Evolutionary conservation across 2,329 filamentous ascomycete species (phyloP), one percentile per base, ranked within the genome.

Genomic region (Apiospora rasikravindrae): DNA sequence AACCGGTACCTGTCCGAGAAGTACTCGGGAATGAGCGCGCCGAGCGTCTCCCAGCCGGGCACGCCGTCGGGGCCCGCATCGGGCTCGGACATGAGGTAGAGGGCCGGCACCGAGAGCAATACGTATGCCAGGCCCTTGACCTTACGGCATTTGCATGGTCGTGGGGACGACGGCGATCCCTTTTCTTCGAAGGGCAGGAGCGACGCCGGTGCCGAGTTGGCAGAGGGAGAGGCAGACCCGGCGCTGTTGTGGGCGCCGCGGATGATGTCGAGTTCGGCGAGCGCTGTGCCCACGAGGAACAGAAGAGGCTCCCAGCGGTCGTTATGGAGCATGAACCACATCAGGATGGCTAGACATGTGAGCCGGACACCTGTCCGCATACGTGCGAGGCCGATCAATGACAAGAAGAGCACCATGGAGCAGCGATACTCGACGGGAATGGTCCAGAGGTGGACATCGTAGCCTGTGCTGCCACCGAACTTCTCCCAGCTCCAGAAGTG

Each of bases 381-480:
- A 37, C 86, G 82, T 7, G 86, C 86, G 13, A 86, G 84, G 26
- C 84, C 88, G 4, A 89, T 73, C 29, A 89, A 79, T 16, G 84
- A 82, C 10, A 90, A 79, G 78, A 90, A 91, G 13, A 91, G 83
- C 72, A 88, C 83, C 77, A 91, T 85, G 2, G 88, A 89, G 78
- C 86, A 88, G 73, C 87, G 84, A 76, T 89, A 90, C 78, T 91
- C 89, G 67, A 90, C 85, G 2, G 89, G 89, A 61, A 91, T 90
- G 6, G 89, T 91, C 89, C 89, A 91, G 33, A 91, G 80, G 73
- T 91, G 89, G 37, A 88, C 84, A 76, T 90, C 88, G 76, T 90
- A 89, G 29, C 79, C 83, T 78, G 84, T 87, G 53, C 82, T 84
- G 71, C 86, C 86, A 22, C 83, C 86, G 73, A 83, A 85, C 44